Percentiles rank a stretch among this genome's conserved stretches.
Conservation (phyloP, 1,284 basidiomycete species). For the Tremellales sp. region DNA sequence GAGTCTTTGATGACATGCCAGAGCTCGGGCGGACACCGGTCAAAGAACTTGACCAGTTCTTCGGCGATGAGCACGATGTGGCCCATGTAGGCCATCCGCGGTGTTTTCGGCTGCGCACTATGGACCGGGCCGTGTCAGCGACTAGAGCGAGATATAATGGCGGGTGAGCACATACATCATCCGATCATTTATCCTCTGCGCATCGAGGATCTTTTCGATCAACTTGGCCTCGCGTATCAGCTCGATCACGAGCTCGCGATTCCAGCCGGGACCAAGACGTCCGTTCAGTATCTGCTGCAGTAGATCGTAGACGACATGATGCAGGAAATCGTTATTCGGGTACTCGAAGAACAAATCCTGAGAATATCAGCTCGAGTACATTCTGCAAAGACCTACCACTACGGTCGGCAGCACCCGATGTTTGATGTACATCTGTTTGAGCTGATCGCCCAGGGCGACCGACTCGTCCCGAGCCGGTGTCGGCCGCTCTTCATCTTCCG, state of each 20-base stretch:
- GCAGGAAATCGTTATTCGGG: slow-evolving; percentile 97
- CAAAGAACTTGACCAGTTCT: slow-evolving; percentile 52
- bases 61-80: slow-evolving; percentile 80
- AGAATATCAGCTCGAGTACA: slow-evolving; percentile 7
- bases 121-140: not conserved
- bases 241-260: slow-evolving; percentile 72
- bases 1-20: slow-evolving; percentile 60
- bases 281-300: slow-evolving; percentile 94
- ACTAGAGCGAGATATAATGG: slow-evolving; percentile 9
- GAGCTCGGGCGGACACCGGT: slow-evolving; percentile 81
- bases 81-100: slow-evolving; percentile 92
- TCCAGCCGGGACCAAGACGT: slow-evolving; percentile 67
- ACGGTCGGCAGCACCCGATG: slow-evolving; percentile 67
- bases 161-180: slow-evolving; percentile 69
- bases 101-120: slow-evolving; percentile 59
- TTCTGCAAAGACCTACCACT: slow-evolving; percentile 56
- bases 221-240: slow-evolving; percentile 75
- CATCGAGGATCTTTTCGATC: slow-evolving; percentile 77
- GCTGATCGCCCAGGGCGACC: slow-evolving; percentile 59
- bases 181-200: slow-evolving; percentile 70
- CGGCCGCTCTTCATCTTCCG: slow-evolving; percentile 12
- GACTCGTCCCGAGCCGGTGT: slow-evolving; percentile 3
- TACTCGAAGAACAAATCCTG: slow-evolving; percentile 92
- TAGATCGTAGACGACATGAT: slow-evolving; percentile 94
- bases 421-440: slow-evolving; percentile 73